A percentile compares a stretch with the other conserved stretches of the same genome.
These are phyloP conservation scores for Hypholoma sublateritium DNA, from an alignment of 768 basidiomycete genomes.

Conservation along the genomic window DNA sequence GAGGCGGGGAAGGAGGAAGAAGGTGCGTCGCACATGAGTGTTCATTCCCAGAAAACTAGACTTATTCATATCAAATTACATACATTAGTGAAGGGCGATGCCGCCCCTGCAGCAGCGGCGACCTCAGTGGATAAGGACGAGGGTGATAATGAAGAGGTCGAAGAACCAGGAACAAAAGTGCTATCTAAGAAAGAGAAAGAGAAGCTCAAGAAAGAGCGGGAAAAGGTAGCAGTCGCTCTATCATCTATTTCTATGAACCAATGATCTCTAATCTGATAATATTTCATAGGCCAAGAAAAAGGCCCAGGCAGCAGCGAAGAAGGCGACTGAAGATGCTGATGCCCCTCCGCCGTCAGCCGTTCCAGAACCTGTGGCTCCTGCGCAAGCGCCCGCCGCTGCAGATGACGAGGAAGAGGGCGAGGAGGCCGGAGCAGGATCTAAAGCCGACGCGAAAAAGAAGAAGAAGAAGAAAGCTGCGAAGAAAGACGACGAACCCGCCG, in stretches of 20 bases:
- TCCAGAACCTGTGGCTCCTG: slow-evolving; percentile 28
- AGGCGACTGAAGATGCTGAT: slow-evolving; percentile 35
- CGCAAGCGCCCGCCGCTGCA: slow-evolving; percentile 38
- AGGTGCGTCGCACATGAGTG: slow-evolving; percentile 9
- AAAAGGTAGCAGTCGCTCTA: slow-evolving; percentile 61
- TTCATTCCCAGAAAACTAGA: background rate
- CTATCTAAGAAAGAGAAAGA: slow-evolving; percentile 97
- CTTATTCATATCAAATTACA: slow-evolving; percentile 2
- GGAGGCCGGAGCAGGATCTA: slow-evolving; percentile 46
- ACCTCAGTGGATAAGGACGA: slow-evolving; percentile 27
- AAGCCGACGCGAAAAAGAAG: slow-evolving; percentile 71
- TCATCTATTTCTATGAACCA: slow-evolving; percentile 4
- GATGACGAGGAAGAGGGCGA: slow-evolving; percentile 71
- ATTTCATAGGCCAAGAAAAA: slow-evolving; percentile 85
- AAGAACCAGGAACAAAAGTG: slow-evolving; percentile 61
- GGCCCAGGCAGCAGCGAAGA: slow-evolving; percentile 88
- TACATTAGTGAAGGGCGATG: slow-evolving; percentile 18
- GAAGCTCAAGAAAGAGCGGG: slow-evolving; percentile 93
- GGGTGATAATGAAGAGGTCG: slow-evolving; percentile 52
- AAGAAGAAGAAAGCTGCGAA: slow-evolving; percentile 87
- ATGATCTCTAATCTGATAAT: slow-evolving; percentile 5
- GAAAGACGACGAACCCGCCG: slow-evolving; percentile 50
- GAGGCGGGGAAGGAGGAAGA: slow-evolving; percentile 11
- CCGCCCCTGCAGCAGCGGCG: slow-evolving; percentile 20
- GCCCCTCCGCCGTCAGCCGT: slow-evolving; percentile 23